Base-by-base conservation (phyloP, 2,329 filamentous ascomycete genomes). In the Monosporascus sp. region DNA sequence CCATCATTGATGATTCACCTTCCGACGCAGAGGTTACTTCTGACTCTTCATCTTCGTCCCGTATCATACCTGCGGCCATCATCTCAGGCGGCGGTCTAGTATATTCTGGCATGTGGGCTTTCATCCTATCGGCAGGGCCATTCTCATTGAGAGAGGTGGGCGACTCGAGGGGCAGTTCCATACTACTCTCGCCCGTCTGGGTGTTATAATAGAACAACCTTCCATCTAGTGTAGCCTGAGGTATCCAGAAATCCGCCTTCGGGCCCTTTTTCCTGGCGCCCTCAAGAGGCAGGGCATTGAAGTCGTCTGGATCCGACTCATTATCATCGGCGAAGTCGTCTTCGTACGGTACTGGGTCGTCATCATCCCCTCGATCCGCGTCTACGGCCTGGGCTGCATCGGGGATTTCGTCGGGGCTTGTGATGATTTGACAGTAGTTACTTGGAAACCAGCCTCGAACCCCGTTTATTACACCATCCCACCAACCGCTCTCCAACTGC, bases 361-460 rank as follows among this genome's bases (percentile, higher is more conserved):
- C 84, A 61, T 89, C 84, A 58, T 82, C 77, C 3, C 71, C 72
- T 50, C 79, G 80, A 51, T 82, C 77, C 51, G 79, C 70, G 49
- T 76, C 78, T 45, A 69, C 77, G 60, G 80, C 82, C 50, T 80
- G 78, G 58, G 76, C 75, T 15, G 79, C 74, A 51, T 89, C 85
- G 42, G 82, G 79, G 31, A 87, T 77, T 57, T 95, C 89, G 62
- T 90, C 87, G 49, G 87, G 81, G 62, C 84, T 85, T 54, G 84
- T 82, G 63, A 97, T 88, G 58, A 94, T 84, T 60, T 90, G 86
- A 75, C 94, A 97, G 74, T 99, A 99, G 72, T 99, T 99, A 78
- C 93, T 97, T 38, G 94, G 94, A 70, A 99, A 99, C 94, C 94
- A 99, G 69, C 94, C 94, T 68, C 94, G 86, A 62, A 96, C 89